Evolutionary conservation across 2,329 filamentous ascomycete genomes (phyloP).

Genomic region (Metarhizium brunneum): DNA sequence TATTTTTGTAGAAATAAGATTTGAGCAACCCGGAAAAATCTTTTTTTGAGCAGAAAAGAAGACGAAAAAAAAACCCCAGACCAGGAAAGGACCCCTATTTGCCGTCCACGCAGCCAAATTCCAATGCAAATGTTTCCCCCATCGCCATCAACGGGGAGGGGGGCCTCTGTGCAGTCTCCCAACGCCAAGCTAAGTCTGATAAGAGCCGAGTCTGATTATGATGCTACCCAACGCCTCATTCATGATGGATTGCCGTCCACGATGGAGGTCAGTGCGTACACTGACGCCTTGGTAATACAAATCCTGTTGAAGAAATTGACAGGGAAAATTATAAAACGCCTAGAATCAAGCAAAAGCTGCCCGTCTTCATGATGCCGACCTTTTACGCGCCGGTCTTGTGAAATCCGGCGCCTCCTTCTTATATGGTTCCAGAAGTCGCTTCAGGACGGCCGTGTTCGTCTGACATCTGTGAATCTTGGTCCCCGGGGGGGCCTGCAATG

Average conservation of each 20-base stretch:
- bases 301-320: background rate
- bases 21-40: background rate
- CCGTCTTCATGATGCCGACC: background rate
- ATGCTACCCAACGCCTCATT: slow-evolving; percentile 3
- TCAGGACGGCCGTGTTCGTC: slow-evolving; percentile 9
- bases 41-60: too few relatives aligned
- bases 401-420: slow-evolving; percentile 1
- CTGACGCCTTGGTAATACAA: background rate
- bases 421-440: slow-evolving; percentile 6
- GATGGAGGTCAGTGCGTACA: background rate
- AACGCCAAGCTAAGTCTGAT: background rate
- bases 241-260: background rate
- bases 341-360: background rate
- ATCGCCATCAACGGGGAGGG: background rate
- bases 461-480: slow-evolving; percentile 13
- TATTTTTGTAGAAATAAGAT: background rate
- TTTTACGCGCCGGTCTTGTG: background rate
- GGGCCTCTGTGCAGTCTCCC: slow-evolving; percentile 1
- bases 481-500: background rate
- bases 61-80: background rate
- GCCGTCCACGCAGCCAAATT: background rate
- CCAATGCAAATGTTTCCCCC: background rate
- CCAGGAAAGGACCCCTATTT: background rate
- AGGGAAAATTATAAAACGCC: background rate
- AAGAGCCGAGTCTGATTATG: background rate